Conservation (phyloP, 495 filamentous ascomycete species). For the Penicillium coprophilum region DNA sequence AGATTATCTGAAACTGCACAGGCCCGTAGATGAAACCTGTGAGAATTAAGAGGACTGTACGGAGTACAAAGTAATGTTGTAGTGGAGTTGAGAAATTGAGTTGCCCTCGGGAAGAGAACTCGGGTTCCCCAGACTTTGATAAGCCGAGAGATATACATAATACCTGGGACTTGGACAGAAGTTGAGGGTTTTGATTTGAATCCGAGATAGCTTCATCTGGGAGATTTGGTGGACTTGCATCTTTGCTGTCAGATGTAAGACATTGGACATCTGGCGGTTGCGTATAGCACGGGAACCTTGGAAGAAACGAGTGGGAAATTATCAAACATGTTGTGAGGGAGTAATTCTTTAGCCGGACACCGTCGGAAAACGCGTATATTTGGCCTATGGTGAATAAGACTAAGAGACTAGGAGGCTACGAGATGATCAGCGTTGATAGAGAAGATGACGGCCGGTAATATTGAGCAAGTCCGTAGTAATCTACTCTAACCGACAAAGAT, state of each 20-base stretch:
- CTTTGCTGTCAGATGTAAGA: slow-evolving; percentile 6
- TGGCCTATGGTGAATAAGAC: neutral
- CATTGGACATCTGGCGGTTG: too few species aligned
- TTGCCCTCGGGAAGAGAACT: slow-evolving; percentile 31
- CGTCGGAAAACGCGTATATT: neutral
- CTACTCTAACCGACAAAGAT: slow-evolving; percentile 15
- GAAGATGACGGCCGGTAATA: slow-evolving; percentile 20
- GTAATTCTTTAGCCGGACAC: neutral
- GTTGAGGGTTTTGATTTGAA: neutral
- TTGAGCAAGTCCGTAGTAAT: slow-evolving; percentile 17
- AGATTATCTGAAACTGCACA: slow-evolving; percentile 15
- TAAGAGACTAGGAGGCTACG: neutral
- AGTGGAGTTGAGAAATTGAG: slow-evolving; percentile 25
- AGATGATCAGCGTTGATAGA: neutral
- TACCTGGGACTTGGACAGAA: neutral
- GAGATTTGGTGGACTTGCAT: neutral
- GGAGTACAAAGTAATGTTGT: slow-evolving; percentile 9
- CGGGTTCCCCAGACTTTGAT: slow-evolving; percentile 22
- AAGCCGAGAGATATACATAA: neutral
- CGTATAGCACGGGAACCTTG: neutral
- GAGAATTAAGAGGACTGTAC: slow-evolving; percentile 8
- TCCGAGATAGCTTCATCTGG: neutral
- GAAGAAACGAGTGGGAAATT: neutral
- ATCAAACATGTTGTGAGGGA: neutral
- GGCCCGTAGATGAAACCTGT: neutral